Percentiles rank a stretch among this genome's conserved stretches.
phyloP scores from a whole-genome alignment of 1,284 basidiomycete species.

The Tausonia pullulans region DNA sequence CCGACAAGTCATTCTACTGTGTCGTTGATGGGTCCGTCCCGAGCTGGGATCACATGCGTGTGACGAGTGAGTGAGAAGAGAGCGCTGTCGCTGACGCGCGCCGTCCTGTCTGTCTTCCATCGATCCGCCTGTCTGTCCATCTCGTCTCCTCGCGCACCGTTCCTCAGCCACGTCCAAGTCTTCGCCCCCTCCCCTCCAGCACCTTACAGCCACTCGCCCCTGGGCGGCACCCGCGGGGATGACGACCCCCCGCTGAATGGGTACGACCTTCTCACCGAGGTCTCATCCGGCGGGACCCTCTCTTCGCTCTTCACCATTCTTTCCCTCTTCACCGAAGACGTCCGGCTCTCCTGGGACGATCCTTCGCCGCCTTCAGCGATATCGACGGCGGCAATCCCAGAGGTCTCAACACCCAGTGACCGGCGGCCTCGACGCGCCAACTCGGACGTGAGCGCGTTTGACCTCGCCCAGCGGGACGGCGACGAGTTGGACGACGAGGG shows the following conservation, averaged over 20 bases:
- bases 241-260: conserved; percentile 67
- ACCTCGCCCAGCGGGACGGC: conserved; percentile 20
- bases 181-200: conserved; percentile 46
- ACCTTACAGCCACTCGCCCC: background rate
- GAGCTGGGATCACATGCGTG: background rate
- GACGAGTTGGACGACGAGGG: background rate
- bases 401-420: background rate
- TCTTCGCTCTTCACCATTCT: conserved; percentile 95
- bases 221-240: conserved; percentile 28
- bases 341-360: conserved; percentile 76
- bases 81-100: background rate
- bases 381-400: background rate
- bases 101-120: background rate
- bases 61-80: background rate
- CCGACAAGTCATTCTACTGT: conserved; percentile 89
- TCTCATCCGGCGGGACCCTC: conserved; percentile 85
- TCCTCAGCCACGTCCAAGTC: conserved; percentile 50
- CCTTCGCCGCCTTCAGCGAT: too few species aligned
- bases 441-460: conserved; percentile 34
- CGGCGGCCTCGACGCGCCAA: conserved; percentile 20
- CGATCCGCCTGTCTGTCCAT: background rate
- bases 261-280: conserved; percentile 86
- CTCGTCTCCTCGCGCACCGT: background rate
- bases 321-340: conserved; percentile 89
- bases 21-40: conserved; percentile 73